Percentiles rank a stretch among this genome's conserved stretches.
phyloP scores from a whole-genome alignment of 2,329 filamentous ascomycete genomes.

The Cladophialophora immunda region DNA sequence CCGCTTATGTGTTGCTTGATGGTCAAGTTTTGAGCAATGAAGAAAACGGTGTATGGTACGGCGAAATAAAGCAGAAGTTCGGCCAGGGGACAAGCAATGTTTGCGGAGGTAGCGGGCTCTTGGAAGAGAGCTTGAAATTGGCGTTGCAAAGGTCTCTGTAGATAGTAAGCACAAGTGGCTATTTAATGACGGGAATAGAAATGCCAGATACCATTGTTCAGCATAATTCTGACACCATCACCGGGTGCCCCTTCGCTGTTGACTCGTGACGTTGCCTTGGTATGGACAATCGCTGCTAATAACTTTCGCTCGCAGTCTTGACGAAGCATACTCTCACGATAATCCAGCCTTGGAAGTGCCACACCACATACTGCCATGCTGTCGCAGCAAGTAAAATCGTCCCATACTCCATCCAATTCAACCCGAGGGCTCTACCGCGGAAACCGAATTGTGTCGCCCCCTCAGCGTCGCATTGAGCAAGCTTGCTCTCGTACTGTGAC shows the following conservation, averaged over 20 bases:
- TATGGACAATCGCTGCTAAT: not conserved
- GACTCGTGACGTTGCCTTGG: not conserved
- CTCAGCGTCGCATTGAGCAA: conserved; percentile 21
- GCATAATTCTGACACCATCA: not conserved
- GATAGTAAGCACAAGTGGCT: not conserved
- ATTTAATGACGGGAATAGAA: conserved; percentile 8
- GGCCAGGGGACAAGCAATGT: conserved; percentile 23
- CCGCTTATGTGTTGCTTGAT: conserved; percentile 39
- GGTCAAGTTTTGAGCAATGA: conserved; percentile 17
- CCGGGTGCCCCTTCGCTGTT: not conserved
- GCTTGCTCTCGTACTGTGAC: conserved; percentile 23
- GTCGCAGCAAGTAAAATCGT: conserved; percentile 9
- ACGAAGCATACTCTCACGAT: conserved; percentile 2
- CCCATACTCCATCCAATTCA: conserved; percentile 25
- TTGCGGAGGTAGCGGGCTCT: conserved; percentile 32
- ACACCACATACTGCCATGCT: conserved; percentile 24
- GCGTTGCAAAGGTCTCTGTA: conserved; percentile 5
- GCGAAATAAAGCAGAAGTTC: conserved; percentile 22
- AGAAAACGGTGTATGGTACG: conserved; percentile 17
- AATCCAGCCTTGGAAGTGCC: conserved; percentile 16
- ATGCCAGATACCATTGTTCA: not conserved
- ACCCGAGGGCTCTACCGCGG: conserved; percentile 18
- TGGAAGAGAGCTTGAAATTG: conserved; percentile 6
- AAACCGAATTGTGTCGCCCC: conserved; percentile 14
- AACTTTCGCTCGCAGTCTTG: conserved; percentile 5